Base-by-base conservation (phyloP, 139 green algal genomes). In the Ulvella scutata region DNA sequence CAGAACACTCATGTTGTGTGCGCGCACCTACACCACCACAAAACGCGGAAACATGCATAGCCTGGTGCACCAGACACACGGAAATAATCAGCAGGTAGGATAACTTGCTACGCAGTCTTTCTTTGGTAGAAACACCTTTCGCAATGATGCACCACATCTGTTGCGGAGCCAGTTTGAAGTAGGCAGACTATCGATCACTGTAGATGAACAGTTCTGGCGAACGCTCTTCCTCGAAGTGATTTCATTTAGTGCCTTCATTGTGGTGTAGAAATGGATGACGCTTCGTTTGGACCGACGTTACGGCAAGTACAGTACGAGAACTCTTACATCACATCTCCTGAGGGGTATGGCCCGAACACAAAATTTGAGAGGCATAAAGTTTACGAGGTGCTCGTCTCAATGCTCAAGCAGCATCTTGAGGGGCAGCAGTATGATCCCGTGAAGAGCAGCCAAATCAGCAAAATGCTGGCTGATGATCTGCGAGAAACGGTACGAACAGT, bases 381-480 rank as follows among this genome's bases (percentile, higher is more conserved):
- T 4, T 82, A 88, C 60, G 78, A 83, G 4, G 81, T 94, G 1
- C 72, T 96, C 29, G 84, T 81, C 3, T 61, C 85, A 6, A 77
- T 90, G 9, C 75, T 96, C 2, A 82, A 85, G 40, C 83, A 91
- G 36, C 83, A 88, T 17, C 85, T 96, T 74, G 76, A 89, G 61
- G 87, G 86, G 40, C 83, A 88, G 61, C 76, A 82, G n/a, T 96
- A 96, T 61, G 89, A 96, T 73, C 89, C 88, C 23, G 85, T 96
- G n/a, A 91, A 88, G 38, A 83, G 84, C 38, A 85, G 85, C 0
- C 87, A 93, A 74, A 86, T 87, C 37, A 81, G 85, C 26, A 91
- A 91, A 79, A 87, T 92, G 83, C 84, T 94, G 9, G 81, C 85
- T 4, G 89, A 94, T 29, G 82, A 89, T 61, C 38, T 92, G 33